Base-by-base conservation (phyloP, 139 green algal genomes). In the Tetraselmis chui region DNA sequence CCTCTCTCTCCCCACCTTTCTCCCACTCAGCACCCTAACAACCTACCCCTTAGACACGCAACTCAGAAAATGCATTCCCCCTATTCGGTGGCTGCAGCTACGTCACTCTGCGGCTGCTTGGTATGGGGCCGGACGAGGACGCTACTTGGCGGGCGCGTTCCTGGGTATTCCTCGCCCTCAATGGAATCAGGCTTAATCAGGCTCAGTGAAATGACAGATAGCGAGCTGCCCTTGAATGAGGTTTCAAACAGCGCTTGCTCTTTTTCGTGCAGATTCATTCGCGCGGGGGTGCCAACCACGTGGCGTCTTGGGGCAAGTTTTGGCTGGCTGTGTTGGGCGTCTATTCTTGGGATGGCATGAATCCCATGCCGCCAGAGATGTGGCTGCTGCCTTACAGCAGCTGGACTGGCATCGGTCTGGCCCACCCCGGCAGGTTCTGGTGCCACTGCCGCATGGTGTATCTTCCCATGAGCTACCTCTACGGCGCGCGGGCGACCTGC, bases 381-480 rank as follows among this genome's bases (percentile, higher is more conserved):
- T 99, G 97, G 97, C 88, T 99, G 77, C 90, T 99, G 87, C 97
- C 97, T 1, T 97, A 98, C 88, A 83, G 31, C 29, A 32, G 29
- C 25, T 95, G 91, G 92, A 95, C 89, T 0, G 92, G 93, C 83
- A 92, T 97, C 45, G 93, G 94, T 27, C 91, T 85, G 32, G 27
- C 89, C 59, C 95, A 98, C 88, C 92, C 96, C 2, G 97, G 97
- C 0, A 89, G 97, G 59, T 98, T 98, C 85, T 99, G 97, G 97
- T 99, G 97, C 89, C 97, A 99, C 86, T 99, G 96, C 88, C 90
- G 96, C 82, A 97, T 97, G 96, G 95, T 99, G 32, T 99, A 99
- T 89, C 91, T 99, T 58, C 97, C 97, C 77, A 99, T 99, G 97
- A 94, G 89, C 79, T 99, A 99, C 82, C 76, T 98, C 32, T 99